Conservation (phyloP, 2,329 filamentous ascomycete species). For the Phoma sp. region DNA sequence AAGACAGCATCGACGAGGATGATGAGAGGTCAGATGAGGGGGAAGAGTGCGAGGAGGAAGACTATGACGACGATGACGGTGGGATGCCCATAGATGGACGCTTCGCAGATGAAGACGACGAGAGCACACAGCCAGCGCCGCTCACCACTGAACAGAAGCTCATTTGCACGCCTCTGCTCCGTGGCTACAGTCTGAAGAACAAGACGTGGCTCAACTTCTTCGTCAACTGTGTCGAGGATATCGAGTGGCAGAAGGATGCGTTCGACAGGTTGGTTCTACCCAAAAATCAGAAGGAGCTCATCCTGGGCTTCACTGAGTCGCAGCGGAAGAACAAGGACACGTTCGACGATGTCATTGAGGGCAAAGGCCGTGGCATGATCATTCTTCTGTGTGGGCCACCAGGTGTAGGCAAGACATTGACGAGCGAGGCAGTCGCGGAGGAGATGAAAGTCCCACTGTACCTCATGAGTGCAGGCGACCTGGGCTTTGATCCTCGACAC, state of each 20-base stretch:
- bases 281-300: slow-evolving; percentile 65
- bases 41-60: slow-evolving; percentile 4
- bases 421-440: slow-evolving; percentile 84
- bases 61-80: slow-evolving; percentile 15
- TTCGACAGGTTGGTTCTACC: slow-evolving; percentile 81
- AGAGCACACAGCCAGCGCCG: slow-evolving; percentile 48
- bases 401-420: slow-evolving; percentile 86
- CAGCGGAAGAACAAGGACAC: slow-evolving; percentile 76
- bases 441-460: slow-evolving; percentile 82
- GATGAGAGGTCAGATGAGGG: slow-evolving; percentile 40
- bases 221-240: slow-evolving; percentile 77
- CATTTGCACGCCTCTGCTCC: slow-evolving; percentile 78
- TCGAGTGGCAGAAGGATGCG: slow-evolving; percentile 81
- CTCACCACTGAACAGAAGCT: slow-evolving; percentile 83
- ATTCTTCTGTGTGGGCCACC: slow-evolving; percentile 81
- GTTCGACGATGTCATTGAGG: slow-evolving; percentile 72
- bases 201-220: slow-evolving; percentile 90
- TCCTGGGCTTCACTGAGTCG: slow-evolving; percentile 82
- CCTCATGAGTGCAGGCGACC: slow-evolving; percentile 75
- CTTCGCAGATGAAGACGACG: slow-evolving; percentile 20
- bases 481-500: slow-evolving; percentile 52
- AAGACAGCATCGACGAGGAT: slow-evolving; percentile 16
- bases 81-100: slow-evolving; percentile 18
- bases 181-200: slow-evolving; percentile 84
- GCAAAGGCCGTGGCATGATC: slow-evolving; percentile 85